phyloP scores from a whole-genome alignment of 2,329 filamentous ascomycete species.

The Tolypocladium album region DNA sequence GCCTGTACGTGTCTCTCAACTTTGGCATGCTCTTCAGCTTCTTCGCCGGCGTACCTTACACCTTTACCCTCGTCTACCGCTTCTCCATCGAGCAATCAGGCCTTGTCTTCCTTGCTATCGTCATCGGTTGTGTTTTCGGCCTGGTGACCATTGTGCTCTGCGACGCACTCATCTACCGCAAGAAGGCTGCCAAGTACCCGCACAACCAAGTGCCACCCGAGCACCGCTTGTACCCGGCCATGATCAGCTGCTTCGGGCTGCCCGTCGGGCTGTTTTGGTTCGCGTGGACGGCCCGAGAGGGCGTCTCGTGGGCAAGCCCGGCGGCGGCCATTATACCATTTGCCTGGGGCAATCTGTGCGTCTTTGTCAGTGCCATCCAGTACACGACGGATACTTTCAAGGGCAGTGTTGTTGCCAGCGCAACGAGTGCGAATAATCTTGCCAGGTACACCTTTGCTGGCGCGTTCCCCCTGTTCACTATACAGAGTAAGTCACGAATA shows the following conservation, averaged over 20 bases:
- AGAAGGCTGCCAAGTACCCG: conserved; percentile 19
- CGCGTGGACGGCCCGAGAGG: conserved; percentile 39
- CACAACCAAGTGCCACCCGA: conserved; percentile 36
- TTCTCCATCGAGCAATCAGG: conserved; percentile 32
- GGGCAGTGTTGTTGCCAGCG: conserved; percentile 43
- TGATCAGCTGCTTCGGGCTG: conserved; percentile 44
- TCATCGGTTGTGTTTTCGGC: conserved; percentile 33
- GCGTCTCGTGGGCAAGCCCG: conserved; percentile 38
- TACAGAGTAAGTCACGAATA: conserved; percentile 34
- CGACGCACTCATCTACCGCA: conserved; percentile 30
- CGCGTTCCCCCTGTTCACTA: conserved; percentile 49
- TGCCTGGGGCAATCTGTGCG: conserved; percentile 47
- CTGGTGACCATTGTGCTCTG: conserved; percentile 28
- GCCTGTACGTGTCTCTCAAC: conserved; percentile 37
- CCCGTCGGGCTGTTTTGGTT: conserved; percentile 49
- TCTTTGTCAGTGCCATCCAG: conserved; percentile 42
- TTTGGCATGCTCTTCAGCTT: conserved; percentile 43
- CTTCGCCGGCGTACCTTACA: conserved; percentile 39
- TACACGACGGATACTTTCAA: conserved; percentile 48
- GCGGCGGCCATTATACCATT: conserved; percentile 43
- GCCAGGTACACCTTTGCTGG: conserved; percentile 44
- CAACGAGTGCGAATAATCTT: conserved; percentile 48
- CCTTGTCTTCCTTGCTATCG: conserved; percentile 33
- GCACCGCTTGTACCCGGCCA: conserved; percentile 46
- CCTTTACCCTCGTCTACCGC: conserved; percentile 32